phyloP scores from a whole-genome alignment of 2,329 filamentous ascomycete species.

The Alternaria arbusti region DNA sequence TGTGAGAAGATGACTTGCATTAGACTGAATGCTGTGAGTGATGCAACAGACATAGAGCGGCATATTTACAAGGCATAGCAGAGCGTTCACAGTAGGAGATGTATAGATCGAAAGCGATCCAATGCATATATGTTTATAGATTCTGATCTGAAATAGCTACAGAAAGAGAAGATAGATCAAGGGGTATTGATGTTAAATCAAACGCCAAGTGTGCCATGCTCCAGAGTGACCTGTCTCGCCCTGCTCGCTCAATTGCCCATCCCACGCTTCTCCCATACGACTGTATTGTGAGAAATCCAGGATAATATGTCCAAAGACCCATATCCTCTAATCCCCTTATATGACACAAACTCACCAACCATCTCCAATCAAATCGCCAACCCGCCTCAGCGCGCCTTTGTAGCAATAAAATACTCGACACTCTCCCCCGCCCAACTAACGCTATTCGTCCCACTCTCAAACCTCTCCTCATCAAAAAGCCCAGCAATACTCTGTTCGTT shows the following conservation, averaged over 20 bases:
- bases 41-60: rapidly evolving
- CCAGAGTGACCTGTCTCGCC: background rate
- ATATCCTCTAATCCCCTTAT: background rate
- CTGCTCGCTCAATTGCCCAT: background rate
- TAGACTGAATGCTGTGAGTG: background rate
- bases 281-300: too few species aligned
- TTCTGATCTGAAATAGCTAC: background rate
- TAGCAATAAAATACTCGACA: conserved; percentile 85
- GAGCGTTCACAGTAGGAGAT: background rate
- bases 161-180: background rate
- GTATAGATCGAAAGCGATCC: rapidly evolving
- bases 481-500: conserved; percentile 84
- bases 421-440: conserved; percentile 92
- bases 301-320: background rate
- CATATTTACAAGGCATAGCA: too few species aligned
- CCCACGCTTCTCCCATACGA: background rate
- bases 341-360: background rate
- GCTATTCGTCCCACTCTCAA: conserved; percentile 70
- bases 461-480: conserved; percentile 76
- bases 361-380: background rate
- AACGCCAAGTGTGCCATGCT: background rate
- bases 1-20: background rate
- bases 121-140: too few species aligned
- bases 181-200: conserved; percentile 3
- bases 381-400: conserved; percentile 51